A percentile compares a stretch with the other conserved stretches of the same genome.
Conservation (phyloP, 2,329 filamentous ascomycete species). For the Talaromyces sp. region DNA sequence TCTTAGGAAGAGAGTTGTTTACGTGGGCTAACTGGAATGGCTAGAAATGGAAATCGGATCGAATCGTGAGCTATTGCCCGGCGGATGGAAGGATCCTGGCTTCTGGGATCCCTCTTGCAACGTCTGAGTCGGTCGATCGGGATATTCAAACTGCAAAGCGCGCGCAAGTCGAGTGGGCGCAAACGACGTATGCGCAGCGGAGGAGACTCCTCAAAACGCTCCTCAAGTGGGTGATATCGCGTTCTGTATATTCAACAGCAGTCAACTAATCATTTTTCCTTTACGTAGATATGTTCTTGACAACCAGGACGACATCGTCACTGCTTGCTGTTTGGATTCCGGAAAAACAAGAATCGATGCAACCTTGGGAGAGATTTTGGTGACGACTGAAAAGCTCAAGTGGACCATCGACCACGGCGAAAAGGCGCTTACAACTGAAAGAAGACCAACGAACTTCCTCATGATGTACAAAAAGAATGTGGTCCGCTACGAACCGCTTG, state of each 20-base stretch:
- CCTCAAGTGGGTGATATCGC: slow-evolving; percentile 56
- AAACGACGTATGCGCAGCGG: slow-evolving; percentile 72
- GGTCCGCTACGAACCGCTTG: slow-evolving; percentile 85
- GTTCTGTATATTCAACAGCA: no score
- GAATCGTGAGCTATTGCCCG: slow-evolving; percentile 57
- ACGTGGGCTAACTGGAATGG: slow-evolving; percentile 2
- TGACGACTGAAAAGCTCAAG: slow-evolving; percentile 87
- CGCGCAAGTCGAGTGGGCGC: slow-evolving; percentile 74
- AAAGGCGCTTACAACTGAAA: slow-evolving; percentile 65
- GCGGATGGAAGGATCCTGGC: slow-evolving; percentile 84
- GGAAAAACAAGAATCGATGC: slow-evolving; percentile 97
- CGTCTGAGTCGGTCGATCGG: slow-evolving; percentile 71
- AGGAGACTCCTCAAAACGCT: slow-evolving; percentile 75
- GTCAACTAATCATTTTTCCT: background rate
- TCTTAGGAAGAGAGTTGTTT: background rate
- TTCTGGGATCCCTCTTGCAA: slow-evolving; percentile 60
- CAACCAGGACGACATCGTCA: slow-evolving; percentile 82
- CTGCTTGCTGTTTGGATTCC: slow-evolving; percentile 81
- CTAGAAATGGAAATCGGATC: slow-evolving; percentile 35
- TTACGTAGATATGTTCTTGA: slow-evolving; percentile 65
- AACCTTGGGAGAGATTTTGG: slow-evolving; percentile 87
- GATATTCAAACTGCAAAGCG: slow-evolving; percentile 67
- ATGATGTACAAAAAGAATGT: slow-evolving; percentile 95
- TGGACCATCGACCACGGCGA: slow-evolving; percentile 94
- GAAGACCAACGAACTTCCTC: slow-evolving; percentile 79